Evolutionary conservation across 352 stramenopile genomes (phyloP).

Genomic region (Pythium myriotylum): DNA sequence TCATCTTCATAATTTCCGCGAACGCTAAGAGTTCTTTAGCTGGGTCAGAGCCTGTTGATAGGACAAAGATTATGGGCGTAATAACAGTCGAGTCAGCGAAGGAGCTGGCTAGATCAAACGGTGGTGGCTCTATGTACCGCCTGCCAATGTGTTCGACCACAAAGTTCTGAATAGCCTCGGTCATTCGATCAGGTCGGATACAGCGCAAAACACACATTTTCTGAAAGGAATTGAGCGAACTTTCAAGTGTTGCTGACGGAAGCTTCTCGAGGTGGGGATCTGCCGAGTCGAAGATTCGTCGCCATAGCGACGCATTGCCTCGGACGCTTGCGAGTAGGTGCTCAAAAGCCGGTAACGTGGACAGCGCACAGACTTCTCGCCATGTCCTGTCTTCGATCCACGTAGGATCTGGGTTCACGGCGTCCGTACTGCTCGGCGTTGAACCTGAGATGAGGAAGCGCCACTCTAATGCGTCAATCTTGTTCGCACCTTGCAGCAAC

Average conservation of each 20-base stretch:
- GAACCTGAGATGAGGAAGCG: slow-evolving; percentile 93
- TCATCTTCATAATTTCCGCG: slow-evolving; percentile 85
- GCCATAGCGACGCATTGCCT: slow-evolving; percentile 35
- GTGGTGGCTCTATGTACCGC: slow-evolving; percentile 83
- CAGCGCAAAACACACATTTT: slow-evolving; percentile 64
- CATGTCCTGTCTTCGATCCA: slow-evolving; percentile 54
- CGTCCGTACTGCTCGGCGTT: slow-evolving; percentile 56
- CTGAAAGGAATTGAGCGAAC: slow-evolving; percentile 40
- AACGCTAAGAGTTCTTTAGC: slow-evolving; percentile 89
- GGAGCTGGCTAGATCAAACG: slow-evolving; percentile 82
- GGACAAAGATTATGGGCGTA: slow-evolving; percentile 92
- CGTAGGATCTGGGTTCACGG: slow-evolving; percentile 65
- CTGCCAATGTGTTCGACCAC: slow-evolving; percentile 80
- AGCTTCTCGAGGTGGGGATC: slow-evolving; percentile 47
- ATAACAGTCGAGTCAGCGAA: slow-evolving; percentile 83
- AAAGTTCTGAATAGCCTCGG: slow-evolving; percentile 79
- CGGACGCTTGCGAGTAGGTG: slow-evolving; percentile 31
- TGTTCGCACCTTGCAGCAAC: slow-evolving; percentile 67
- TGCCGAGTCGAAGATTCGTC: slow-evolving; percentile 48
- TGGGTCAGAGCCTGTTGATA: slow-evolving; percentile 88
- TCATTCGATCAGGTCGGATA: slow-evolving; percentile 65
- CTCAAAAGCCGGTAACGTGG: slow-evolving; percentile 42
- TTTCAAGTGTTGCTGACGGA: slow-evolving; percentile 34
- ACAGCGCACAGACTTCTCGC: slow-evolving; percentile 43
- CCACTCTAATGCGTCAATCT: slow-evolving; percentile 92